phyloP scores from a whole-genome alignment of 345 rosid genomes.

The Brassica nigra region DNA sequence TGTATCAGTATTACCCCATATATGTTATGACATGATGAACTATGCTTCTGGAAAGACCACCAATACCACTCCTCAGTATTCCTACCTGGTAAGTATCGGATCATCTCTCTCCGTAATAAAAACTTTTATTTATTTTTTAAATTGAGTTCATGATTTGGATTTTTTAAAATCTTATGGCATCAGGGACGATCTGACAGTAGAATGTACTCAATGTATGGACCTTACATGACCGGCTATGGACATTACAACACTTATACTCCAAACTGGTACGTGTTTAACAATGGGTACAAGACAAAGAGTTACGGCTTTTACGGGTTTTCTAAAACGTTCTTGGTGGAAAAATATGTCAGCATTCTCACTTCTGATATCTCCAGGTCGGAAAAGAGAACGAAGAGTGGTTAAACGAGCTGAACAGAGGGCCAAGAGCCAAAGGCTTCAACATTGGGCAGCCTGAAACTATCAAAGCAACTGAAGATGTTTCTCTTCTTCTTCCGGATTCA shows the following conservation, averaged over 20 bases:
- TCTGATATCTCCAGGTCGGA: slow-evolving; percentile 26
- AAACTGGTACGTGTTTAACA: slow-evolving; percentile 59
- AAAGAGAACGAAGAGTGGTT: slow-evolving; percentile 69
- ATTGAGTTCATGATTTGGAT: neutral
- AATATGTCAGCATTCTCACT: no score
- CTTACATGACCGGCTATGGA: slow-evolving; percentile 48
- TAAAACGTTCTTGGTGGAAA: no score
- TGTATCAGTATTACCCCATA: slow-evolving; percentile 50
- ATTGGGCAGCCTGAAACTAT: slow-evolving; percentile 23
- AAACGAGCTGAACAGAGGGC: slow-evolving; percentile 50
- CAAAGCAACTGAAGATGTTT: slow-evolving; percentile 22
- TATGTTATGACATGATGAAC: slow-evolving; percentile 45
- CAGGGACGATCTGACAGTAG: slow-evolving; percentile 50
- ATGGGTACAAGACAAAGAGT: slow-evolving; percentile 44
- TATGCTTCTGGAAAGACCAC: slow-evolving; percentile 51
- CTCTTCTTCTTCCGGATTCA: slow-evolving; percentile 38
- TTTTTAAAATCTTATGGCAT: slow-evolving; percentile 1
- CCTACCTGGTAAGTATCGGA: slow-evolving; percentile 42
- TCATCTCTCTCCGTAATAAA: neutral
- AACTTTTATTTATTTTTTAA: neutral
- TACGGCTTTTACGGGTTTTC: slow-evolving; percentile 35
- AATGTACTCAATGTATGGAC: slow-evolving; percentile 57
- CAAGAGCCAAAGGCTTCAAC: slow-evolving; percentile 50
- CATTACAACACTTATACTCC: slow-evolving; percentile 53
- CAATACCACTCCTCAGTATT: slow-evolving; percentile 36